Evolutionary conservation across 768 basidiomycete species (phyloP).

Genomic region (Suillus variegatus): DNA sequence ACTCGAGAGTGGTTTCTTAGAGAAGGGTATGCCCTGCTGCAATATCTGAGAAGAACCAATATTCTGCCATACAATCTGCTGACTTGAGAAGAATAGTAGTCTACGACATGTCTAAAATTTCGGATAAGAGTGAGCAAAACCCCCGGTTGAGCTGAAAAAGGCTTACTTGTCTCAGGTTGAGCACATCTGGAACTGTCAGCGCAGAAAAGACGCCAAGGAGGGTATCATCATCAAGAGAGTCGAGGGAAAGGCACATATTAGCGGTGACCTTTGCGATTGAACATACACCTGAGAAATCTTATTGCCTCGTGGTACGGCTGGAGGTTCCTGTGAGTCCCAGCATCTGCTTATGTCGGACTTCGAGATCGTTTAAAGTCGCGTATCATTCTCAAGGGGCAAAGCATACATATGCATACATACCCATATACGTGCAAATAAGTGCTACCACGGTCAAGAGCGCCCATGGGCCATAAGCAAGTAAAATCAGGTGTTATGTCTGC

Average conservation of each 20-base stretch:
- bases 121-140: neutral
- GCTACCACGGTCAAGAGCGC: neutral
- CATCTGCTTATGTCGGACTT: neutral
- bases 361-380: neutral
- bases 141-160: neutral
- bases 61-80: conserved; percentile 59
- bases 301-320: neutral
- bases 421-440: neutral
- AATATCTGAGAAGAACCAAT: conserved; percentile 48
- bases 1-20: conserved; percentile 33
- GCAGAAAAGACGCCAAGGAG: conserved; percentile 37
- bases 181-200: conserved; percentile 42
- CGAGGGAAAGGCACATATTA: conserved; percentile 20
- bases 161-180: conserved; percentile 44
- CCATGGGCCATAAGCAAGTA: neutral
- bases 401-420: neutral
- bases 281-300: neutral
- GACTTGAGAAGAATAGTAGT: conserved; percentile 43
- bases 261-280: neutral
- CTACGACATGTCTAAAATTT: conserved; percentile 49
- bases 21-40: conserved; percentile 51
- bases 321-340: neutral
- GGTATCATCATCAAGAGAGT: conserved; percentile 38
- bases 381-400: neutral
- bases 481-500: conserved; percentile 30